phyloP scores from a whole-genome alignment of 2,329 filamentous ascomycete species.

The Paecilomyces sp. region DNA sequence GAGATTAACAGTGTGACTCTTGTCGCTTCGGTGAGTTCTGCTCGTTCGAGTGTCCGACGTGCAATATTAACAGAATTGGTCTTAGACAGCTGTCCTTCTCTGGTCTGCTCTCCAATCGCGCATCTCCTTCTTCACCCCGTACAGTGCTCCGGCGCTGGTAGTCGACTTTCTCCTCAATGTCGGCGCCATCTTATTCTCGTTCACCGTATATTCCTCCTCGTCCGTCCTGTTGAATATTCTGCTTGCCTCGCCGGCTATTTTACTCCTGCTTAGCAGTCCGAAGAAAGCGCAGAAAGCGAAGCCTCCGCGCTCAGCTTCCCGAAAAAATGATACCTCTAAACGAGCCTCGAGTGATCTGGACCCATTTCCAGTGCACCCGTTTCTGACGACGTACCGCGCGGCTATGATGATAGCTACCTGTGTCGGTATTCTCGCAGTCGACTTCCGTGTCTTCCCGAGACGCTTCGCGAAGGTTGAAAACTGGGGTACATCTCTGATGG shows the following conservation, averaged over 20 bases:
- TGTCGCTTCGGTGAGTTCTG: conserved; percentile 67
- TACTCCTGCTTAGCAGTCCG: conserved; percentile 47
- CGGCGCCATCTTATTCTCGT: conserved; percentile 71
- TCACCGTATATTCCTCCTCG: conserved; percentile 71
- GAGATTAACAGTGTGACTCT: conserved; percentile 85
- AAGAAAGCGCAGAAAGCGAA: conserved; percentile 26
- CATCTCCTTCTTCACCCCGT: conserved; percentile 74
- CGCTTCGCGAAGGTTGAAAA: conserved; percentile 97
- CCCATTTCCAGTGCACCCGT: conserved; percentile 73
- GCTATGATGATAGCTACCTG: conserved; percentile 89
- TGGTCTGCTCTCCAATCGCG: conserved; percentile 86
- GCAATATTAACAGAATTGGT: conserved; percentile 6
- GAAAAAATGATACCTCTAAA: conserved; percentile 13
- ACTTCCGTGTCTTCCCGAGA: conserved; percentile 86
- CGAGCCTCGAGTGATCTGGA: conserved; percentile 27
- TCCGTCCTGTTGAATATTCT: conserved; percentile 69
- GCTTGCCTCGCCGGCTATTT: conserved; percentile 61
- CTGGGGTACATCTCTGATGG: conserved; percentile 99
- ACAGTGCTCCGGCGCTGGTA: conserved; percentile 58
- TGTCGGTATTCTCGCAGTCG: conserved; percentile 88
- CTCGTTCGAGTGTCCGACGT: conserved; percentile 5
- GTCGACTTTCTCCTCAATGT: conserved; percentile 88
- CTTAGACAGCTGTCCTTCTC: conserved; percentile 69
- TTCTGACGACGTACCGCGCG: conserved; percentile 85
- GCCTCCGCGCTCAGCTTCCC: conserved; percentile 16